Percentiles rank a stretch among this genome's conserved stretches.
Evolutionary conservation across 2,329 filamentous ascomycete species (phyloP).

Genomic region (Coniochaeta sp.): DNA sequence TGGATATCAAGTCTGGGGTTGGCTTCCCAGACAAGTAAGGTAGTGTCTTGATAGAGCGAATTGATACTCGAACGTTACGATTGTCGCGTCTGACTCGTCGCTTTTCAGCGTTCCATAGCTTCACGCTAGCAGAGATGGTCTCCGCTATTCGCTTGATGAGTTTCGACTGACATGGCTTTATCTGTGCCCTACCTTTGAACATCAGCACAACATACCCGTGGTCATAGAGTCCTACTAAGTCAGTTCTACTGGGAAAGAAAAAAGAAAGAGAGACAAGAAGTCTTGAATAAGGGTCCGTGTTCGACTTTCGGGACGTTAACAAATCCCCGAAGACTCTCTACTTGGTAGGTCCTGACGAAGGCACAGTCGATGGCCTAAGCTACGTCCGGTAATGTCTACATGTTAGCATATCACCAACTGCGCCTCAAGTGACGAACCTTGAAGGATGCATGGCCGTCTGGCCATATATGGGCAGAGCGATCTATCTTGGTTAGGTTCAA

Average conservation of each 20-base stretch:
- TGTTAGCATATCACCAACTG: background rate
- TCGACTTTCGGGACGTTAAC: too few relatives aligned
- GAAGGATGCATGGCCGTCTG: background rate
- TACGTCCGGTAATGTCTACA: background rate
- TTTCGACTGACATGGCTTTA: background rate
- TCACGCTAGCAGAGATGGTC: background rate
- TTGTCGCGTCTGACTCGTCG: background rate
- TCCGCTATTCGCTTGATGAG: background rate
- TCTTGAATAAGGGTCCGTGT: too few relatives aligned
- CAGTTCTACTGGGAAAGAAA: too few relatives aligned
- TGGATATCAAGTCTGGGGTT: background rate
- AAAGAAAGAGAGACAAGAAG: too few relatives aligned
- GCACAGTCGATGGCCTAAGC: too few relatives aligned
- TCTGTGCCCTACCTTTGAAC: background rate
- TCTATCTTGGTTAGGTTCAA: conserved; percentile 1
- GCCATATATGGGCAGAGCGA: background rate
- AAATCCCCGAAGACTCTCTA: too few relatives aligned
- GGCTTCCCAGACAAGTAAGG: background rate
- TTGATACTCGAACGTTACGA: background rate
- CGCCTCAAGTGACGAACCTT: background rate
- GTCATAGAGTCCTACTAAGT: too few relatives aligned
- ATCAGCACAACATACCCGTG: too few relatives aligned
- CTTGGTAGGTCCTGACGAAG: too few relatives aligned
- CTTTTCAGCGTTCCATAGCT: background rate
- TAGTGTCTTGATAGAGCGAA: background rate